Percentiles rank a stretch among this genome's conserved stretches.
phyloP scores from a whole-genome alignment of 2,329 filamentous ascomycete genomes.

The Penicillium aurantiogriseum region DNA sequence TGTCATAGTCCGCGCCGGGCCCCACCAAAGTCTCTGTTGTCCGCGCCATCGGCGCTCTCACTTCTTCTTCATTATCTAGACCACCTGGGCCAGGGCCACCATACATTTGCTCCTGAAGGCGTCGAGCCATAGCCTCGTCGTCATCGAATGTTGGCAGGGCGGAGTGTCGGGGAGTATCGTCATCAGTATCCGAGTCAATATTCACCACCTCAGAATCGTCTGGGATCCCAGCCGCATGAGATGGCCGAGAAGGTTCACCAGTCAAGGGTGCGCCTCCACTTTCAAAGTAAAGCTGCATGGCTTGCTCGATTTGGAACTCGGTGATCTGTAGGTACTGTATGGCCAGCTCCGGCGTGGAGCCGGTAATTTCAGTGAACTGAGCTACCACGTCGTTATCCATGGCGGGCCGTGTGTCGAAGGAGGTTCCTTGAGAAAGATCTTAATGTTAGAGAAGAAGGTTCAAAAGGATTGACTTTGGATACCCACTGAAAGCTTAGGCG shows the following conservation, averaged over 20 bases:
- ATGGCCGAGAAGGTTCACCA: constrained; percentile 47
- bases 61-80: constrained; percentile 54
- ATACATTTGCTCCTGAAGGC: constrained; percentile 90
- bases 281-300: constrained; percentile 86
- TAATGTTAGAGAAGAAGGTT: constrained; percentile 2
- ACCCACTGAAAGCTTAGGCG: constrained; percentile 1
- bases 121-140: constrained; percentile 88
- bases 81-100: constrained; percentile 43
- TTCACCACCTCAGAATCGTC: constrained; percentile 65
- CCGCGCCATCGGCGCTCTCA: constrained; percentile 85
- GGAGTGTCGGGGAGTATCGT: constrained; percentile 55
- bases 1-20: constrained; percentile 57
- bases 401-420: constrained; percentile 17
- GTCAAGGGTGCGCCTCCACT: constrained; percentile 65
- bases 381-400: constrained; percentile 72
- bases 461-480: constrained; percentile 1
- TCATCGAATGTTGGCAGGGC: constrained; percentile 67
- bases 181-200: constrained; percentile 76
- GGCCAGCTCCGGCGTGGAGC: constrained; percentile 69
- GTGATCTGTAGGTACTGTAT: constrained; percentile 80
- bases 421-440: background rate
- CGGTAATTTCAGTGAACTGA: constrained; percentile 80
- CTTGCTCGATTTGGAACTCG: constrained; percentile 79
- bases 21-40: constrained; percentile 90
- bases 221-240: constrained; percentile 44